These are phyloP conservation scores for Digitaria exilis DNA, from an alignment of 202 grass and related monocot genomes.

Conservation along the genomic window DNA sequence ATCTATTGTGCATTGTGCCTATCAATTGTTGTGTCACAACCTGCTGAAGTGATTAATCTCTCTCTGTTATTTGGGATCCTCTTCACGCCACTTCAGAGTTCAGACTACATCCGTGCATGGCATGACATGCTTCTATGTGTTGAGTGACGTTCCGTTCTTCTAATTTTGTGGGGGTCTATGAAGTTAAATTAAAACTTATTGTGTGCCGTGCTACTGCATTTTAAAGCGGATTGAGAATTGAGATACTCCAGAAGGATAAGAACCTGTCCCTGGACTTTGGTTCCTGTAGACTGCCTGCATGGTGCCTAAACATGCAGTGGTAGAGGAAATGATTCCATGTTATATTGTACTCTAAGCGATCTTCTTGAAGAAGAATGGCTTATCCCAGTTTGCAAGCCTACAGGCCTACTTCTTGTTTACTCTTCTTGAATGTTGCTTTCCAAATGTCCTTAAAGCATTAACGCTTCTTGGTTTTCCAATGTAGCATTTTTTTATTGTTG, in stretches of 20 bases:
- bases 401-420: not conserved
- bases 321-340: not conserved
- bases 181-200: not conserved
- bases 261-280: not conserved
- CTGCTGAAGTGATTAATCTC: not conserved
- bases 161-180: not conserved
- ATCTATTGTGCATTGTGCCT: not conserved
- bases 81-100: slow-evolving; percentile 4
- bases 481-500: not conserved
- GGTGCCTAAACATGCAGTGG: not conserved
- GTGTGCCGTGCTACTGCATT: not conserved
- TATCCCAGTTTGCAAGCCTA: not conserved
- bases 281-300: not conserved
- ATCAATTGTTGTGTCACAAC: not conserved
- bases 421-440: not conserved
- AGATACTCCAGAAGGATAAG: not conserved
- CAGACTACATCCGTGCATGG: not conserved
- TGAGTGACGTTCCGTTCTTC: not conserved
- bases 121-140: not conserved
- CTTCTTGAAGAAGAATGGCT: not conserved
- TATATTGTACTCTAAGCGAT: not conserved
- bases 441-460: not conserved
- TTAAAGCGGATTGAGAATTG: not conserved
- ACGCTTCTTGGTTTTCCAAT: not conserved
- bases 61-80: not conserved